Evolutionary conservation across 2,329 filamentous ascomycete genomes (phyloP), one percentile per base, ranked within the genome.

Genomic region (Cytospora schulzeri): DNA sequence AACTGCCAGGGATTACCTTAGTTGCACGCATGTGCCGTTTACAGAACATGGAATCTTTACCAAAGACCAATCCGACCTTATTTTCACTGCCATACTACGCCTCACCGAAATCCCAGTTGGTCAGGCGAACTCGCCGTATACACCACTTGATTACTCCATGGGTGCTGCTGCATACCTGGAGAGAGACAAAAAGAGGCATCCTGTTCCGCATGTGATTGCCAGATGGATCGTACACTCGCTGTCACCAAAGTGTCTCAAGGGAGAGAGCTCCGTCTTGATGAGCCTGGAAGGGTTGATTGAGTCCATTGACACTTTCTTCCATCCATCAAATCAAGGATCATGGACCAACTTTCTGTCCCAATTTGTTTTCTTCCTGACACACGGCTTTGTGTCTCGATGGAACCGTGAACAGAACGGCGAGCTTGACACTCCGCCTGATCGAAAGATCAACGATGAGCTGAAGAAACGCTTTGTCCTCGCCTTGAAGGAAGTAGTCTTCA

Each of bases 381-480:
- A 99, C 75, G 93, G 96, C 71, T 99, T 99, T 75, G 92, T 99
- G 52, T 95, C 96, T 79, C 89, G 95, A 60, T 99, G 93, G 93
- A 98, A 99, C 74, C 88, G 94, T 60, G 95, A 99, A 77, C 90
- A 91, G 74, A 96, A 88, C 72, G 93, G 92, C 31, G 96, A 99
- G 79, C 89, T 97, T 78, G 91, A 96, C 53, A 86, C 94, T 1
- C 93, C 94, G 0, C 78, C 84, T 48, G 92, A 93, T 58, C 88
- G 95, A 61, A 89, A 83, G 70, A 88, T 99, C 69, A 95, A 88
- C 67, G 85, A 88, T 35, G 88, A 87, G n/a, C 76, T 99, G 69
- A 97, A 93, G 80, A 87, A 84, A 72, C 89, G 95, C 54, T 98
- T 99, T 73, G 95, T 99, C 33, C 79, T 93, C 45, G 91, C 92